Base-by-base conservation (phyloP, 116 monocot genomes). In the Dioscorea cayenensis region DNA sequence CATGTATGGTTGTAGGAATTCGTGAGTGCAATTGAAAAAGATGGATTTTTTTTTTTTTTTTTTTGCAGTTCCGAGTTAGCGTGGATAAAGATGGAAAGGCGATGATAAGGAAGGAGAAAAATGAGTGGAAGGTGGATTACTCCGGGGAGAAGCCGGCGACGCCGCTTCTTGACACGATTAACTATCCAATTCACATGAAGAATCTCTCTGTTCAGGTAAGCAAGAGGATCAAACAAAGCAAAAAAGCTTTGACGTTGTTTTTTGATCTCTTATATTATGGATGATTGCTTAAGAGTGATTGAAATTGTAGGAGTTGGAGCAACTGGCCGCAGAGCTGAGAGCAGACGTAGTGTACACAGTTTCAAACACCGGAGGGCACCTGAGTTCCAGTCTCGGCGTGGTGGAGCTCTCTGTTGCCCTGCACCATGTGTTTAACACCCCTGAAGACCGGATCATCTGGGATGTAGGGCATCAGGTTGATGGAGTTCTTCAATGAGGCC, bases 351-450 rank as follows among this genome's bases (percentile, higher is more conserved):
- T 91, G 71, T 95, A 91, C 79, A 77, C 86, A 52, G 91, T 95
- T 6, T 88, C 95, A 2, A 95, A 89, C 66, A 95, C 91, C 0
- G 95, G 91, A 2, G 95, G 91, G 10, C 95, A 95, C 49, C 89
- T 95, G 5, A 89, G 95, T 8, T 89, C 95, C 12, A 95, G 89
- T 76, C 95, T 95, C 65, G 95, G 95, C 1, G 95, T 95, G n/a
- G 89, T 95, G 7, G 95, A 95, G 82, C 67, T 91, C 21, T 1
- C 87, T 3, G 87, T 91, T 28, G 90, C 90, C 25, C 78, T 91
- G 14, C 90, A 91, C 72, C 82, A 87, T 78, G 87, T 82, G 7
- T 91, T 91, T 76, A 74, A 84, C 50, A 78, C 87, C 32, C 90
- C 90, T 7, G 76, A 87, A 14, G 90, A 91, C 22, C 87, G 84